phyloP scores from a whole-genome alignment of 306 rosid genomes.

The Mucuna pruriens region DNA sequence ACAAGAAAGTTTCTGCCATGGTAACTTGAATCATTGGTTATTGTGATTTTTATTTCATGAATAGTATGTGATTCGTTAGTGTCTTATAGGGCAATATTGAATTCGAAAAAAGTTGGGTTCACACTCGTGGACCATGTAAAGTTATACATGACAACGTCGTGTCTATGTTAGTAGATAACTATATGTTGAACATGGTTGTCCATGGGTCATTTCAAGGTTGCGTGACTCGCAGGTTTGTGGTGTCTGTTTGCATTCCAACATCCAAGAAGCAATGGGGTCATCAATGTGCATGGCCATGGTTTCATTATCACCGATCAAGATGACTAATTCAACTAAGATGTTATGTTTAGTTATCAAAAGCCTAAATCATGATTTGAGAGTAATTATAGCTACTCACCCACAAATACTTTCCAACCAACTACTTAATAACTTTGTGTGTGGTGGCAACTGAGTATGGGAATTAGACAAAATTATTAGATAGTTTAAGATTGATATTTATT shows the following conservation, averaged over 20 bases:
- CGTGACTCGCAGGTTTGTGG: constrained; percentile 29
- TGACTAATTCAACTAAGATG: background rate
- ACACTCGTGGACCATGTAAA: background rate
- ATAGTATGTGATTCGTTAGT: background rate
- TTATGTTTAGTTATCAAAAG: background rate
- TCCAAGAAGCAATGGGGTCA: background rate
- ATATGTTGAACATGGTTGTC: constrained; percentile 15
- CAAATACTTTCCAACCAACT: background rate
- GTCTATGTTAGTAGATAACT: background rate
- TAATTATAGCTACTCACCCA: background rate
- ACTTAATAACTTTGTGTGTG: no score
- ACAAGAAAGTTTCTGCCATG: constrained; percentile 40
- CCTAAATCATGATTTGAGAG: background rate
- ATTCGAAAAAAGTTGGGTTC: background rate
- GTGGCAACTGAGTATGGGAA: no score
- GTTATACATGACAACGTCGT: background rate
- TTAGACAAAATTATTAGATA: no score
- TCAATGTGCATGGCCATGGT: background rate
- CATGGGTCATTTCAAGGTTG: constrained; percentile 37
- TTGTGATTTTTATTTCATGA: background rate
- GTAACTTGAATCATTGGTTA: constrained; percentile 20
- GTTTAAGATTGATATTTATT: no score
- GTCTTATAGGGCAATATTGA: background rate
- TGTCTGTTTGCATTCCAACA: background rate
- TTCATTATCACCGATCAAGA: constrained; percentile 25